These are phyloP conservation scores for Trypanosoma lewisi DNA, from an alignment of 208 protist species.

Conservation along the genomic window DNA sequence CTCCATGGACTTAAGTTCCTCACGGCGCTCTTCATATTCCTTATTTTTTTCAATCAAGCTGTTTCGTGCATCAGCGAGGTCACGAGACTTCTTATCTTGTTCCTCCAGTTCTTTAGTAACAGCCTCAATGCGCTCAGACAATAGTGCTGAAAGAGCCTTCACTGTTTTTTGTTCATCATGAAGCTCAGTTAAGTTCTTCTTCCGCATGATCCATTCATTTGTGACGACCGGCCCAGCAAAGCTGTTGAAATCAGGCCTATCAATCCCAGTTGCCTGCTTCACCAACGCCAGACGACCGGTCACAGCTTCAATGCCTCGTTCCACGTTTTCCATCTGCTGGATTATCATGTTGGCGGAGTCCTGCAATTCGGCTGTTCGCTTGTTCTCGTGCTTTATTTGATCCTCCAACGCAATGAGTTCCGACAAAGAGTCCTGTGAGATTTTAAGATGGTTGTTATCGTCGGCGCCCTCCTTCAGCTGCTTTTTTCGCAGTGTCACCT, in stretches of 20 bases:
- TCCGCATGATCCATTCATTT: constrained; percentile 55
- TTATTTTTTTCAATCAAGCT: constrained; percentile 37
- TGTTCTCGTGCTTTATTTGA: constrained; percentile 67
- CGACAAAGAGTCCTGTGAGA: constrained; percentile 52
- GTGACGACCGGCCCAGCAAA: constrained; percentile 21
- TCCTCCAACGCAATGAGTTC: constrained; percentile 67
- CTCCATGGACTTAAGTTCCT: constrained; percentile 64
- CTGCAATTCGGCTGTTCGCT: constrained; percentile 56
- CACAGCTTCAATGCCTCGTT: constrained; percentile 51
- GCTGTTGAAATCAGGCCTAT: constrained; percentile 28
- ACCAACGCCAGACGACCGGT: constrained; percentile 40
- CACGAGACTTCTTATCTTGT: constrained; percentile 36
- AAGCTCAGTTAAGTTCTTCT: constrained; percentile 33
- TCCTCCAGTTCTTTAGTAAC: constrained; percentile 41
- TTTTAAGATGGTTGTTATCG: constrained; percentile 37
- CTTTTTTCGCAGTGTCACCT: constrained; percentile 74
- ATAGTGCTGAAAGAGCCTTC: constrained; percentile 36
- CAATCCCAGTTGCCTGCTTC: constrained; percentile 62
- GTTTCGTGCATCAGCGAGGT: constrained; percentile 55
- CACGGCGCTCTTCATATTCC: constrained; percentile 36
- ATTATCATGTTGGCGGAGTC: constrained; percentile 43
- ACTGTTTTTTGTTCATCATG: constrained; percentile 52
- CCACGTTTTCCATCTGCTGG: constrained; percentile 54
- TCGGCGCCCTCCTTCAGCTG: constrained; percentile 18
- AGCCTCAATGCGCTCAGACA: constrained; percentile 49